These are phyloP conservation scores for Pleurotus sapidus DNA, from an alignment of 768 basidiomycete species.

Conservation along the genomic window DNA sequence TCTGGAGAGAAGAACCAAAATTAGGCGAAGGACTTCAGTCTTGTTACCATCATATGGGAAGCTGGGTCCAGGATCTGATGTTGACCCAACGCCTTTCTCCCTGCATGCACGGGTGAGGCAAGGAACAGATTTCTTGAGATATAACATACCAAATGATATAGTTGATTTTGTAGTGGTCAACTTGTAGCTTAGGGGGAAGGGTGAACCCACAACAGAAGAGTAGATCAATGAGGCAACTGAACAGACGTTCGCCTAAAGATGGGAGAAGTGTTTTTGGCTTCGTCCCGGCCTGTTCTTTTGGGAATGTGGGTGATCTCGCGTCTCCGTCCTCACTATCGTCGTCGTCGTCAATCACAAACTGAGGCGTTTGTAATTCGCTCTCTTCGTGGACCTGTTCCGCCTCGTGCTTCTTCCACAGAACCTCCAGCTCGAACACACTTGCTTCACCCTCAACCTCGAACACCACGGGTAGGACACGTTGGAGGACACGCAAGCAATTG, in stretches of 20 bases:
- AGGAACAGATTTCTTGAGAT: not conserved
- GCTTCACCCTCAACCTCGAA: constrained; percentile 78
- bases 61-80: constrained; percentile 63
- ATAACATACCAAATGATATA: constrained; percentile 79
- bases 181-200: constrained; percentile 71
- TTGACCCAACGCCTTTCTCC: constrained; percentile 95
- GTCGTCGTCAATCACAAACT: constrained; percentile 91
- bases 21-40: constrained; percentile 84
- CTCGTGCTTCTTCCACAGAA: constrained; percentile 77
- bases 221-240: constrained; percentile 79
- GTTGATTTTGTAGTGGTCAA: constrained; percentile 79
- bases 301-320: constrained; percentile 15
- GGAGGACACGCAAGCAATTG: constrained; percentile 89
- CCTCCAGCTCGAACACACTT: constrained; percentile 70
- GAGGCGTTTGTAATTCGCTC: constrained; percentile 32
- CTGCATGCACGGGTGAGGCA: constrained; percentile 33
- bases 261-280: constrained; percentile 39
- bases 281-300: not conserved
- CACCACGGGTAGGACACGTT: constrained; percentile 86
- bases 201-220: constrained; percentile 95
- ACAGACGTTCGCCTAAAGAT: constrained; percentile 79
- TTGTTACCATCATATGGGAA: constrained; percentile 75
- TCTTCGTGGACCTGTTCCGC: constrained; percentile 24
- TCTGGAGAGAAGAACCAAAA: constrained; percentile 85
- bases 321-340: constrained; percentile 46